Percentiles rank a stretch among this genome's conserved stretches.
phyloP scores from a whole-genome alignment of 306 rosid genomes.

The Corylus avellana region DNA sequence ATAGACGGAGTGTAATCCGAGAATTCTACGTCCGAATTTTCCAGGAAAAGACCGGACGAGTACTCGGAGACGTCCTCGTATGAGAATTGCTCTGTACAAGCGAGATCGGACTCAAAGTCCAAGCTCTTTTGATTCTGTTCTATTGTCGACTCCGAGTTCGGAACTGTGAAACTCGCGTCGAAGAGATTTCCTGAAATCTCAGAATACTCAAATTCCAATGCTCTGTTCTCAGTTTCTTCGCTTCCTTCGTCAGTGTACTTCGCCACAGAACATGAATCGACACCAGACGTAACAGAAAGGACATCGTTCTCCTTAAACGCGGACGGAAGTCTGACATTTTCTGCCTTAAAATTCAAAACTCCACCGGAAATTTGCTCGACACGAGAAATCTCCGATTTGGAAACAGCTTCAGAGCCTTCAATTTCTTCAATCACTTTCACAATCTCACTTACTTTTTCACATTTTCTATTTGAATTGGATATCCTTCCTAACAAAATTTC shows the following conservation, averaged over 20 bases:
- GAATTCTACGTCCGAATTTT: conserved; percentile 48
- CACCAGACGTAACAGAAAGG: conserved; percentile 42
- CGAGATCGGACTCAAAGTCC: conserved; percentile 54
- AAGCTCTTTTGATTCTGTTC: conserved; percentile 45
- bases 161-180: conserved; percentile 28
- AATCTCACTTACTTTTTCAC: conserved; percentile 28
- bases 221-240: conserved; percentile 40
- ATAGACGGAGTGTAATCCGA: conserved; percentile 65
- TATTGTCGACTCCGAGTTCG: conserved; percentile 52
- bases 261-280: conserved; percentile 33
- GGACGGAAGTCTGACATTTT: conserved; percentile 31
- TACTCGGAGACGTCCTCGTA: conserved; percentile 49
- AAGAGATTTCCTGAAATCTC: conserved; percentile 30
- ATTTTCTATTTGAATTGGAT: conserved; percentile 45
- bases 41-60: conserved; percentile 55
- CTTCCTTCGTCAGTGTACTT: conserved; percentile 30
- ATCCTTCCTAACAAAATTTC: conserved; percentile 26
- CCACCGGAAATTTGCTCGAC: conserved; percentile 23
- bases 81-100: conserved; percentile 67
- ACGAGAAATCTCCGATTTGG: conserved; percentile 51
- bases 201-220: conserved; percentile 48
- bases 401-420: conserved; percentile 44
- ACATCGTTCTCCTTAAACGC: conserved; percentile 36
- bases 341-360: conserved; percentile 26
- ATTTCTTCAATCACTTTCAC: conserved; percentile 27